Evolutionary conservation across 2,329 filamentous ascomycete species (phyloP).

Genomic region (Geosmithia morbida): DNA sequence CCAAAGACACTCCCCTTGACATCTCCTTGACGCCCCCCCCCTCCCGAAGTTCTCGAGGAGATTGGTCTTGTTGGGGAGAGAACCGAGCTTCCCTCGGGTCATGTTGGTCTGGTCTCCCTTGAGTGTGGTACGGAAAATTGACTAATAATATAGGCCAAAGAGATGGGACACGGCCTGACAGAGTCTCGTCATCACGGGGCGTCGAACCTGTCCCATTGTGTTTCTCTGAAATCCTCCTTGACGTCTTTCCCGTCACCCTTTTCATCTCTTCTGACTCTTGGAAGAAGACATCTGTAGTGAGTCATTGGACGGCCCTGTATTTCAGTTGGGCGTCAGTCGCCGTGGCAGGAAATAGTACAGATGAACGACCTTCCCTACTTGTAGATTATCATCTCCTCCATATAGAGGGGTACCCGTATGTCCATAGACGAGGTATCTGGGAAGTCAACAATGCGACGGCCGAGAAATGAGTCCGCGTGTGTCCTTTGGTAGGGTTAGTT

Average conservation of each 20-base stretch:
- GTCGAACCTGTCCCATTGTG: neutral
- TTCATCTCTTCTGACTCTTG: neutral
- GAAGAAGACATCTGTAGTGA: no score
- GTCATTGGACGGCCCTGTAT: no score
- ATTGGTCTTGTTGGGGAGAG: neutral
- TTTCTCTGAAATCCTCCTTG: no score
- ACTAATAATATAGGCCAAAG: conserved; percentile 13
- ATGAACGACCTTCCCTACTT: conserved; percentile 10
- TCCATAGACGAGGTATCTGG: conserved; percentile 5
- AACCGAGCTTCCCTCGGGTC: neutral
- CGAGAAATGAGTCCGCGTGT: conserved; percentile 12
- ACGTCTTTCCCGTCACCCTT: neutral
- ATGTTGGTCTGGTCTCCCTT: neutral
- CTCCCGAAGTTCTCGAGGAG: neutral
- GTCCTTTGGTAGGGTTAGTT: conserved; percentile 7
- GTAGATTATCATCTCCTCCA: conserved; percentile 11
- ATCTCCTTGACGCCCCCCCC: no score
- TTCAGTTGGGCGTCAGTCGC: no score
- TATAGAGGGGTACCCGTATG: conserved; percentile 9
- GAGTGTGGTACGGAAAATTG: conserved; percentile 4
- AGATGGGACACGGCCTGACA: conserved; percentile 12
- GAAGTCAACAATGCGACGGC: conserved; percentile 10
- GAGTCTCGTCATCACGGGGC: conserved; percentile 1
- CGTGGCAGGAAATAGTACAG: neutral
- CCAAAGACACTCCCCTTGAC: no score